Percentiles rank a stretch among this genome's conserved stretches.
Conservation (phyloP, 2,329 filamentous ascomycete genomes). For the Aureobasidium vineae region DNA sequence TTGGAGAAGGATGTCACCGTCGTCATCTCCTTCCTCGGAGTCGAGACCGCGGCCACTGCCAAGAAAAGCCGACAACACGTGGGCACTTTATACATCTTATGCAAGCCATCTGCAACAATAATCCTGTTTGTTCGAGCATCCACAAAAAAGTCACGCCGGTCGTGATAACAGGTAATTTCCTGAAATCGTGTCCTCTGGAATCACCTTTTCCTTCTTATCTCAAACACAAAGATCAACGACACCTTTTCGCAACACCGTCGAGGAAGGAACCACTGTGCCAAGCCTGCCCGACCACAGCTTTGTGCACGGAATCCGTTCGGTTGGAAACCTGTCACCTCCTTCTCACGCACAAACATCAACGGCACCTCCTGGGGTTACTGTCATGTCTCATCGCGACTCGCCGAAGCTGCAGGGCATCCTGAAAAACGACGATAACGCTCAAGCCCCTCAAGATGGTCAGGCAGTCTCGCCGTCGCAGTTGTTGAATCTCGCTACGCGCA, state of each 20-base stretch:
- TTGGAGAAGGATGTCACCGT: neutral
- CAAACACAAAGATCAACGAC: neutral
- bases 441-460: neutral
- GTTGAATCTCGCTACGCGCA: neutral
- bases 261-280: neutral
- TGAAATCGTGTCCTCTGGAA: slow-evolving; percentile 7
- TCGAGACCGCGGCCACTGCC: neutral
- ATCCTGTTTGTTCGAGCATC: slow-evolving; percentile 12
- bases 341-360: neutral
- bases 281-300: slow-evolving; percentile 7
- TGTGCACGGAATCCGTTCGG: slow-evolving; percentile 8
- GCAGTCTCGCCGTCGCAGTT: slow-evolving; percentile 22
- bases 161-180: slow-evolving; percentile 17
- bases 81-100: neutral
- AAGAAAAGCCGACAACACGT: neutral
- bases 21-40: neutral
- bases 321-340: slow-evolving; percentile 1
- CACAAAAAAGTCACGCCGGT: slow-evolving; percentile 17
- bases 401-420: slow-evolving; percentile 25
- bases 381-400: slow-evolving; percentile 25
- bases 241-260: neutral
- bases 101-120: slow-evolving; percentile 11
- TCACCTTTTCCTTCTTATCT: neutral
- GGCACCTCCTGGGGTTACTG: neutral
- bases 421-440: slow-evolving; percentile 20